These are phyloP conservation scores for carrot (Daucus carota) DNA, from an alignment of 129 eudicot genomes.

Conservation along the genomic window DNA sequence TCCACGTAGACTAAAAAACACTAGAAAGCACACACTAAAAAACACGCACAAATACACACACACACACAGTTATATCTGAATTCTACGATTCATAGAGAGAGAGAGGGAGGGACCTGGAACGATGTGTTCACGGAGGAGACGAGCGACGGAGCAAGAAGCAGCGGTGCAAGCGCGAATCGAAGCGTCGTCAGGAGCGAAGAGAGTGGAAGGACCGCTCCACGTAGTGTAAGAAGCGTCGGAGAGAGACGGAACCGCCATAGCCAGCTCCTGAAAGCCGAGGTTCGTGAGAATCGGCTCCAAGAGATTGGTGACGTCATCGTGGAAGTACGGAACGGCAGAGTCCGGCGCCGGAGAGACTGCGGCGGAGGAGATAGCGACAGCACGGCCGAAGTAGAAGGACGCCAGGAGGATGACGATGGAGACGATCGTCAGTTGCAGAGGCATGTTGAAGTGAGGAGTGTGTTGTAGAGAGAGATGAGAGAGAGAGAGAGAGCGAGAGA, in stretches of 20 bases:
- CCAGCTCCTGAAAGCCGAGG: slow-evolving; percentile 57
- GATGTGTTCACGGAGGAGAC: slow-evolving; percentile 64
- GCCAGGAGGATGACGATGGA: slow-evolving; percentile 29
- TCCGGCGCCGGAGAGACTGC: slow-evolving; percentile 22
- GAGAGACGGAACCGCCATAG: slow-evolving; percentile 51
- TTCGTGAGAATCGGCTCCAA: slow-evolving; percentile 48
- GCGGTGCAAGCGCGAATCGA: slow-evolving; percentile 53
- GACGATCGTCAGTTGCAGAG: slow-evolving; percentile 21
- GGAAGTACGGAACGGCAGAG: slow-evolving; percentile 6
- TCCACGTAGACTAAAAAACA: not conserved
- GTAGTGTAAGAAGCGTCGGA: slow-evolving; percentile 45
- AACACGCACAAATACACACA: not conserved
- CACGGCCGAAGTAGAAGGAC: slow-evolving; percentile 26
- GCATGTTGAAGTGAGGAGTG: not conserved
- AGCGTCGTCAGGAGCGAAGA: slow-evolving; percentile 70
- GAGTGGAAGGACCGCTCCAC: slow-evolving; percentile 54
- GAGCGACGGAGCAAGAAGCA: slow-evolving; percentile 51
- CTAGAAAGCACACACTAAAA: not conserved
- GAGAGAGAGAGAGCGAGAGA: slow-evolving; percentile 8
- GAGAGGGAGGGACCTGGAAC: slow-evolving; percentile 43
- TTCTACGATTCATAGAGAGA: not conserved
- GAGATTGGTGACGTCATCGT: slow-evolving; percentile 31
- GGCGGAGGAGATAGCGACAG: slow-evolving; percentile 6
- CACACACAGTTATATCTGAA: not conserved
- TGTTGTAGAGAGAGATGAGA: slow-evolving; percentile 25